These are phyloP conservation scores for Fusarium albidum DNA, from an alignment of 2,329 filamentous ascomycete genomes.

Conservation along the genomic window DNA sequence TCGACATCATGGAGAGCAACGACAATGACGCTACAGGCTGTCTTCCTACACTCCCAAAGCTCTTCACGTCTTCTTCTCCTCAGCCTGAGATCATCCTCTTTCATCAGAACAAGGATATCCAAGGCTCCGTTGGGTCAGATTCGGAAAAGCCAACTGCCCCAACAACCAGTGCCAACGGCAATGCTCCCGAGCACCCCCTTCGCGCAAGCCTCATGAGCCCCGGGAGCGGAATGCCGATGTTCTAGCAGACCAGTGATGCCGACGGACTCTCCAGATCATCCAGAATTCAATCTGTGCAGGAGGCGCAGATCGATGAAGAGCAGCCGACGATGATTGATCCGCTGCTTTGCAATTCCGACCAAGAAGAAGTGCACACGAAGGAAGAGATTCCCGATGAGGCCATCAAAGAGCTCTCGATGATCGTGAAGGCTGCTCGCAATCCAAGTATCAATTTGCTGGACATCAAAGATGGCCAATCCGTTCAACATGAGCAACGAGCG, in stretches of 20 bases:
- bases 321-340: background rate
- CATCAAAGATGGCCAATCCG: background rate
- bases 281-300: slow-evolving; percentile 1
- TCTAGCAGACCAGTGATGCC: slow-evolving; percentile 23
- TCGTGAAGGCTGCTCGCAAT: background rate
- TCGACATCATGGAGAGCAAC: slow-evolving; percentile 31
- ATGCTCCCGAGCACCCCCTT: background rate
- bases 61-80: slow-evolving; percentile 16
- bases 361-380: background rate
- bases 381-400: background rate
- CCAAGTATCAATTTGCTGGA: background rate
- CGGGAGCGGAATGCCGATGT: slow-evolving; percentile 9
- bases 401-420: background rate
- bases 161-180: background rate
- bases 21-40: slow-evolving; percentile 19
- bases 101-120: background rate
- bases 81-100: slow-evolving; percentile 24
- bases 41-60: slow-evolving; percentile 30
- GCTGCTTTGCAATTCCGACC: background rate
- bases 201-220: slow-evolving; percentile 24
- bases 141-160: background rate
- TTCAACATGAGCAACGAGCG: background rate
- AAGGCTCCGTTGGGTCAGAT: background rate
- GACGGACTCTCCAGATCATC: slow-evolving; percentile 6
- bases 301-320: background rate